Base-by-base conservation (phyloP, 2,329 filamentous ascomycete genomes). In the Emergomyces africanus region DNA sequence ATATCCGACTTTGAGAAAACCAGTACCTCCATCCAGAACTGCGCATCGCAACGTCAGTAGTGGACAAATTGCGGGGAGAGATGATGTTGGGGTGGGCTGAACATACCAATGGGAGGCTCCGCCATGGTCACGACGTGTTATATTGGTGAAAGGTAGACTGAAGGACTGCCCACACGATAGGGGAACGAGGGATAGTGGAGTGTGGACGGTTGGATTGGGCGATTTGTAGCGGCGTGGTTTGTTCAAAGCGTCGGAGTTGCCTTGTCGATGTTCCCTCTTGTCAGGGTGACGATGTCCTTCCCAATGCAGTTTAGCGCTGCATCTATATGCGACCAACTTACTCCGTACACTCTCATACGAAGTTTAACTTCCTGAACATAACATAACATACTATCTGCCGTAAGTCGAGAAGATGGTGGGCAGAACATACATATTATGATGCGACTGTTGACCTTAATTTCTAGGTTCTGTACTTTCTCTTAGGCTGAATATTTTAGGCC, bases 11-110 rank as follows among this genome's bases (percentile, higher is more conserved):
- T 99, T 99, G 77, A 99, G 87, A 83, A 99, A 99, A 77, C 94
- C 94, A 73, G 94, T 99, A 77, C 94, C 94, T 83, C 94, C 94
- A 82, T 99, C 94, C 83, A 99, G 92, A 74, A 99, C 94, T 97
- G 73, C 59, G 63, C 62, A 53, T 56, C 60, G 64, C 55, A 49
- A 57, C 57, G 68, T 71, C 68, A 72, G 69, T 65, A 64, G 65
- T 60, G 63, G 64, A 63, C 25, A 25, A n/a, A 5, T 20, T 61
- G 60, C 59, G 61, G 60, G 61, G 62, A 63, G 58, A 49, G 64
- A 62, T 66, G 65, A 66, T 62, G 66, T 63, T 61, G 41, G 42
- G 61, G 42, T n/a, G 61, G 57, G 61, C 60, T 35, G 53, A 64
- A 65, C 66, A 64, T 72, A 78, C 77, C 77, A 72, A 79, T 78